A percentile compares a stretch with the other conserved stretches of the same genome.
phyloP scores from a whole-genome alignment of 2,329 filamentous ascomycete genomes.

The Dactylonectria macrodidyma region DNA sequence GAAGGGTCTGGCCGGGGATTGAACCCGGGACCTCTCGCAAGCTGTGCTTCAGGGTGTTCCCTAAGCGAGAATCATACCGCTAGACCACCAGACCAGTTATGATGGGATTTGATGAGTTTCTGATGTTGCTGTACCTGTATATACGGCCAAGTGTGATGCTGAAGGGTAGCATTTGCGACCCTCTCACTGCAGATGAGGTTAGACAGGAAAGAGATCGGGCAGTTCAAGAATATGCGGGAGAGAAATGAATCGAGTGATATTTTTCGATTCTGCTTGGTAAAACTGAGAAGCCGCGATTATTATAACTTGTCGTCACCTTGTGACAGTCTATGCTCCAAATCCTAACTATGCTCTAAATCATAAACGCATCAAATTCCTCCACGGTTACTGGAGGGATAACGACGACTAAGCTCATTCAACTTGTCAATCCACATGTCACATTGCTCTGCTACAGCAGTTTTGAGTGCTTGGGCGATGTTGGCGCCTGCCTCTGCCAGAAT shows the following conservation, averaged over 20 bases:
- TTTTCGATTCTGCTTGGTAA: too few relatives aligned
- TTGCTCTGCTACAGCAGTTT: not conserved
- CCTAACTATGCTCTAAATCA: not conserved
- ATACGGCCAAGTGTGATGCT: too few relatives aligned
- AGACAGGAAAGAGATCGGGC: too few relatives aligned
- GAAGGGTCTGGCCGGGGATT: conserved; percentile 61
- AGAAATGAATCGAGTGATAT: too few relatives aligned
- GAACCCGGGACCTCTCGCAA: conserved; percentile 64
- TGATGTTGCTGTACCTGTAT: too few relatives aligned
- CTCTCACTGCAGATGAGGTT: too few relatives aligned
- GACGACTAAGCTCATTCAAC: not conserved
- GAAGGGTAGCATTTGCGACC: too few relatives aligned
- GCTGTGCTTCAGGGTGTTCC: conserved; percentile 59
- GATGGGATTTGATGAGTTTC: too few relatives aligned
- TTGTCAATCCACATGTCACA: not conserved
- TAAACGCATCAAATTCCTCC: not conserved
- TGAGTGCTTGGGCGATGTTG: not conserved
- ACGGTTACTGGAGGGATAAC: not conserved
- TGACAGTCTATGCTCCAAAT: not conserved
- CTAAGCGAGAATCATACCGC: conserved; percentile 82
- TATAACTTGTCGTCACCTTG: too few relatives aligned
- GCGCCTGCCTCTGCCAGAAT: not conserved
- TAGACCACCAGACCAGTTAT: conserved; percentile 68
- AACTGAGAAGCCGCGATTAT: too few relatives aligned
- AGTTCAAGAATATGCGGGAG: too few relatives aligned